phyloP scores from a whole-genome alignment of 305 asterid species.

The Fraxinus dipetala region DNA sequence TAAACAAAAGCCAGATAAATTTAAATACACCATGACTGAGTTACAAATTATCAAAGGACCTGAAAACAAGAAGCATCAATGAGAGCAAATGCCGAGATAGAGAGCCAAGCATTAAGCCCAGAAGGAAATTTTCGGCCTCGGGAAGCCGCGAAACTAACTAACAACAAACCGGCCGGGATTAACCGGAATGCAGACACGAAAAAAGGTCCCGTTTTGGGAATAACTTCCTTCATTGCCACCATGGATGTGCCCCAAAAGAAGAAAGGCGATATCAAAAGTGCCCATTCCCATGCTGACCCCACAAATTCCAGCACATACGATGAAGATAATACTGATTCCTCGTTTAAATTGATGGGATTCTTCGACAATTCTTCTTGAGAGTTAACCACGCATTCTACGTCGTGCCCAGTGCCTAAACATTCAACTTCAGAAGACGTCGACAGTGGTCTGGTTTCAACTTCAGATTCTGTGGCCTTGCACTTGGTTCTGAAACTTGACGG shows the following conservation, averaged over 20 bases:
- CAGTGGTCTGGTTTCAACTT: constrained; percentile 27
- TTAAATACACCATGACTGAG: constrained; percentile 2
- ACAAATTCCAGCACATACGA: constrained; percentile 31
- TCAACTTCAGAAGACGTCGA: constrained; percentile 44
- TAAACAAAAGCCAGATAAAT: constrained; percentile 2
- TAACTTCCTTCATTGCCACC: constrained; percentile 96
- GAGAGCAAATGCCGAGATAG: constrained; percentile 67
- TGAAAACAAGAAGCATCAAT: constrained; percentile 92
- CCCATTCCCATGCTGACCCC: constrained; percentile 56
- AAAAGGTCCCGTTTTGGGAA: constrained; percentile 83
- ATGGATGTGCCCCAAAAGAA: constrained; percentile 99
- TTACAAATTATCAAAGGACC: constrained; percentile 41
- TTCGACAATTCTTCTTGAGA: constrained; percentile 33
- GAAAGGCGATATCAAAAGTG: constrained; percentile 77
- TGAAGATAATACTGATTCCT: constrained; percentile 27
- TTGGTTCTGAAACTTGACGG: constrained; percentile 30
- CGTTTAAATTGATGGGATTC: constrained; percentile 26
- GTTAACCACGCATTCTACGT: constrained; percentile 54
- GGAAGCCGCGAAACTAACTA: constrained; percentile 69
- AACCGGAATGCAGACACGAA: constrained; percentile 81
- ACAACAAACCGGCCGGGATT: constrained; percentile 71
- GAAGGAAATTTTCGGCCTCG: constrained; percentile 66
- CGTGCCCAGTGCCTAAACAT: constrained; percentile 60
- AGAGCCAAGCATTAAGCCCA: constrained; percentile 78
- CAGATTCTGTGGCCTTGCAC: constrained; percentile 48